Evolutionary conservation across 176 grass and related monocot species (phyloP).

Genomic region (Guadua angustifolia): DNA sequence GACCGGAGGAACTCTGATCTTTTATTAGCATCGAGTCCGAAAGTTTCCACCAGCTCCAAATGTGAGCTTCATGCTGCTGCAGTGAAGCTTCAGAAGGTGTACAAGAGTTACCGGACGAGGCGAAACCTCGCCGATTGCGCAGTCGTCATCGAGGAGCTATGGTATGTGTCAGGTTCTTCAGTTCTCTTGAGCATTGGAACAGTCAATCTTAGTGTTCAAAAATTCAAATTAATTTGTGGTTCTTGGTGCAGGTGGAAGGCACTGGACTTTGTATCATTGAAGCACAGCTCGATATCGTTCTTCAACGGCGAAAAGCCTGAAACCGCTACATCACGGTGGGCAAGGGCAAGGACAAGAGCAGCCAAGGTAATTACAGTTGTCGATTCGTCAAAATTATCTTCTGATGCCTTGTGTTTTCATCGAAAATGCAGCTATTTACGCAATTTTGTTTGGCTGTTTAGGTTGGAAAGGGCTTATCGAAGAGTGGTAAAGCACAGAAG

Average conservation of each 20-base stretch:
- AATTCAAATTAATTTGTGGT: background rate
- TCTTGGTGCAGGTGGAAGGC: constrained; percentile 78
- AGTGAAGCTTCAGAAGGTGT: constrained; percentile 84
- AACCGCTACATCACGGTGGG: constrained; percentile 84
- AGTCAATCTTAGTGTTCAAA: background rate
- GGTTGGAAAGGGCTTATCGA: constrained; percentile 97
- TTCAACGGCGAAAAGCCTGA: constrained; percentile 83
- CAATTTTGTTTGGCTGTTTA: constrained; percentile 31
- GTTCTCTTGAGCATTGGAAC: background rate
- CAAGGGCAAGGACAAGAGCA: constrained; percentile 74
- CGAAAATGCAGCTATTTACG: constrained; percentile 35
- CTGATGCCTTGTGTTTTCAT: constrained; percentile 38
- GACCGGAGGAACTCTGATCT: constrained; percentile 10
- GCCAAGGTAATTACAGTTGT: constrained; percentile 74
- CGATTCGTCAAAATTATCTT: background rate
- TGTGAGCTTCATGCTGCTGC: constrained; percentile 75
- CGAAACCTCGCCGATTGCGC: constrained; percentile 87
- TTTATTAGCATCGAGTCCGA: constrained; percentile 27
- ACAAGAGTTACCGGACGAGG: constrained; percentile 88
- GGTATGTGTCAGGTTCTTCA: constrained; percentile 51
- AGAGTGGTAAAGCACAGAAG: constrained; percentile 85
- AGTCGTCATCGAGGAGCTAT: constrained; percentile 93
- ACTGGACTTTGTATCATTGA: constrained; percentile 83
- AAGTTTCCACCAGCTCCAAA: constrained; percentile 48
- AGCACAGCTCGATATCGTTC: constrained; percentile 90